Conservation (phyloP, 1,139 yeast genomes). For the Suhomyces terraborum region DNA sequence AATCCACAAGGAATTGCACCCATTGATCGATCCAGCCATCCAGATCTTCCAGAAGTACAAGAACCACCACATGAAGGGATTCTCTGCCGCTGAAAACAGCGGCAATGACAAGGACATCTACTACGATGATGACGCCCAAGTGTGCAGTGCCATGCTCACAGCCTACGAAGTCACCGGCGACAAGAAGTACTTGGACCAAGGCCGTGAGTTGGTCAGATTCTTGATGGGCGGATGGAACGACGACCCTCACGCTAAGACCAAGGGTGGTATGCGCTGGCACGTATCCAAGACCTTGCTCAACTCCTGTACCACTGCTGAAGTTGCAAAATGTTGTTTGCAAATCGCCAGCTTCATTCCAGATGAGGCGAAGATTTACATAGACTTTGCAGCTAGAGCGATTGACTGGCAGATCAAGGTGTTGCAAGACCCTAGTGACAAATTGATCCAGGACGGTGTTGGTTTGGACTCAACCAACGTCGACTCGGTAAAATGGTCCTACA, state of each 20-base stretch:
- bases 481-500: slow-evolving; percentile 67
- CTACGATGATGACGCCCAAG: slow-evolving; percentile 78
- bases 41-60: slow-evolving; percentile 55
- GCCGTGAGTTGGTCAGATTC: slow-evolving; percentile 60
- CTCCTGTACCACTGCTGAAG: slow-evolving; percentile 70
- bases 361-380: slow-evolving; percentile 46
- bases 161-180: slow-evolving; percentile 72
- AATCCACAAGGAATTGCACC: slow-evolving; percentile 55
- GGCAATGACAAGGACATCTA: slow-evolving; percentile 65
- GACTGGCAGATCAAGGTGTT: slow-evolving; percentile 56
- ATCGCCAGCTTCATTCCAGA: slow-evolving; percentile 55
- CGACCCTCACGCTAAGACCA: slow-evolving; percentile 40
- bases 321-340: slow-evolving; percentile 67
- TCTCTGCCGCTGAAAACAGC: slow-evolving; percentile 58
- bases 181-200: slow-evolving; percentile 53
- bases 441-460: slow-evolving; percentile 66
- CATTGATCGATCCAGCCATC: slow-evolving; percentile 58
- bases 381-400: slow-evolving; percentile 56
- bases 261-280: slow-evolving; percentile 74
- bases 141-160: slow-evolving; percentile 64
- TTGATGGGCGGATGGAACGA: slow-evolving; percentile 69
- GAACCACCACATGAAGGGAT: slow-evolving; percentile 52
- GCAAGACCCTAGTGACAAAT: slow-evolving; percentile 56
- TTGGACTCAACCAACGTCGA: slow-evolving; percentile 48
- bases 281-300: slow-evolving; percentile 59